phyloP scores from a whole-genome alignment of 2,329 filamentous ascomycete species.

The Talaromyces amestolkiae region DNA sequence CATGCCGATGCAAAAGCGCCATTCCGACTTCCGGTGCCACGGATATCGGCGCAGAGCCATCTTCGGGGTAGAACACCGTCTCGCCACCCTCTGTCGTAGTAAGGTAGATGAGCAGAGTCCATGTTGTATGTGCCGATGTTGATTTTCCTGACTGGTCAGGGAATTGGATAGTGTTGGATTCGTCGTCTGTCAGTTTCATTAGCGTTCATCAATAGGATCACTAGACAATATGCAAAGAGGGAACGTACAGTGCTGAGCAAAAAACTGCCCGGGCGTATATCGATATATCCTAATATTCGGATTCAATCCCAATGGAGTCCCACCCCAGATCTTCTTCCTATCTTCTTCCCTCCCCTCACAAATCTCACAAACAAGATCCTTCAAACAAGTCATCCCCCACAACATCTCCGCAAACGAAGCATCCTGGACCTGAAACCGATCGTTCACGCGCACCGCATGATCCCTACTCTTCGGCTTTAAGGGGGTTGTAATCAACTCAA shows the following conservation, averaged over 20 bases:
- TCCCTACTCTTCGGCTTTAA: constrained; percentile 69
- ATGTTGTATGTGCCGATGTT: constrained; percentile 69
- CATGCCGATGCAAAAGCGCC: constrained; percentile 82
- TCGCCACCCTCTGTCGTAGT: constrained; percentile 83
- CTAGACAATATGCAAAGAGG: neutral
- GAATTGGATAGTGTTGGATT: constrained; percentile 71
- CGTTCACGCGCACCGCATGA: constrained; percentile 81
- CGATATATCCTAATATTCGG: constrained; percentile 87
- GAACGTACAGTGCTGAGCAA: constrained; percentile 81
- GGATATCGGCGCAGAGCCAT: constrained; percentile 59
- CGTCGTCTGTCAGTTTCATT: constrained; percentile 64
- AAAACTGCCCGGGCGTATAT: constrained; percentile 82
- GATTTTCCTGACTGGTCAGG: constrained; percentile 42
- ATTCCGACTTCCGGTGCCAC: constrained; percentile 79
- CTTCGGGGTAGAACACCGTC: constrained; percentile 83
- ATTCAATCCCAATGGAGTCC: constrained; percentile 78
- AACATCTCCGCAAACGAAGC: constrained; percentile 68
- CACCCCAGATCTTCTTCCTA: constrained; percentile 61
- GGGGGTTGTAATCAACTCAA: constrained; percentile 75
- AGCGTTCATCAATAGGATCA: neutral
- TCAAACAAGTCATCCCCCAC: constrained; percentile 75
- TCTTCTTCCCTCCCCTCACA: constrained; percentile 31
- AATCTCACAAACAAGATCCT: constrained; percentile 53
- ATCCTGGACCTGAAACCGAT: constrained; percentile 82
- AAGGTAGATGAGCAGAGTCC: constrained; percentile 86